Evolutionary conservation across 805 yeast species (phyloP), one percentile per base, ranked within the genome.

Genomic region (Kregervanrija fluxuum): DNA sequence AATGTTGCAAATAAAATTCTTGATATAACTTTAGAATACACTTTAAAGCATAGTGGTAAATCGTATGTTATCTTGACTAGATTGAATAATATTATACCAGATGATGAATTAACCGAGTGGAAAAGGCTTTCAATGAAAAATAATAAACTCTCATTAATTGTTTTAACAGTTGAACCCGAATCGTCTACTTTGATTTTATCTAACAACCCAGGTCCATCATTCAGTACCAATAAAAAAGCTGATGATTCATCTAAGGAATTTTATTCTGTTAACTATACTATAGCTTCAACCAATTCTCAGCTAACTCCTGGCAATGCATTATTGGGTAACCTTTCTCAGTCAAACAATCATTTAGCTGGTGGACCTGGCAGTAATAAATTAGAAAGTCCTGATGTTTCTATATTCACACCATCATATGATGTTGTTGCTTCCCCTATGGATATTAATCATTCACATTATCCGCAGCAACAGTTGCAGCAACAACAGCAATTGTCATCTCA

Each of bases 91-190:
- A 76, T 83, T 44, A 75, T 85, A 35, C 88, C 90, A 0, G 95
- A 85, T 61, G 93, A 85, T 60, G 95, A 85, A 57, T 64, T 85
- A 40, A 71, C 83, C 42, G 86, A 83, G 56, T 82, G 93, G 90
- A 81, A 85, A 60, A 64, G 88, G 46, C 63, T 85, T 28, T 80
- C 89, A 11, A 71, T 80, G 38, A 75, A 74, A 45, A 64, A 69
- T 31, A 69, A 70, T 45, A 74, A 74, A 38, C 62, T 85, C 13
- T 79, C 82, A 4, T 62, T 85, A 52, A 77, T 85, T 30, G 89
- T 85, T 11, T 71, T 84, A 8, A 77, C 90, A 9, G 87, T 82
- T 1, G 82, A 77, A 54, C 67, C 75, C 32, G 70, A 73, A 37
- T 60, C 68, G 5, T 77, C 86, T 0, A 79, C 79, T 3, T 49